Evolutionary conservation across 345 rosid genomes (phyloP).

Genomic region (Luvunga scandens): DNA sequence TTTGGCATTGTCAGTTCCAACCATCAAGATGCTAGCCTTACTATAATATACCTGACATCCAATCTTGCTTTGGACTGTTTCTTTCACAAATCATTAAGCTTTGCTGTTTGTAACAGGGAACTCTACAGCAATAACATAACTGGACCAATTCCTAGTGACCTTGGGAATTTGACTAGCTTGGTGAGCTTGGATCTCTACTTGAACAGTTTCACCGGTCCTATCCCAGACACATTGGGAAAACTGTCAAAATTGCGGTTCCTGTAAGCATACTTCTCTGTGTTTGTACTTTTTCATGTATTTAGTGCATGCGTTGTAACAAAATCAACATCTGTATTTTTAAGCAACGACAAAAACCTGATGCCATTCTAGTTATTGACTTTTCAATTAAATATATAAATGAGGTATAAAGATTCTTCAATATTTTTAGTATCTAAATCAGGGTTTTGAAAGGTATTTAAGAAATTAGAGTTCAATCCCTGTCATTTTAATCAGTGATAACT

Average conservation of each 20-base stretch:
- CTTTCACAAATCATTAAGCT: constrained; percentile 7
- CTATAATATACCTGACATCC: background rate
- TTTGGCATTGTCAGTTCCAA: background rate
- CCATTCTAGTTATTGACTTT: background rate
- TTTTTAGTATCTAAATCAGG: background rate
- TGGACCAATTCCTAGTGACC: constrained; percentile 89
- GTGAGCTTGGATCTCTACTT: constrained; percentile 99
- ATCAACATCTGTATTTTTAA: too few species aligned
- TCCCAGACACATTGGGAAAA: constrained; percentile 81
- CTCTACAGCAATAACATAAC: constrained; percentile 91
- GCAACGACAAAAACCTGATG: background rate
- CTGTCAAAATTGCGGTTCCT: constrained; percentile 90
- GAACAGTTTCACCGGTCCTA: constrained; percentile 86
- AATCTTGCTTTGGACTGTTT: background rate
- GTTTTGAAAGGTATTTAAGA: background rate
- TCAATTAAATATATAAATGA: background rate
- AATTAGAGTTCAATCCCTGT: background rate
- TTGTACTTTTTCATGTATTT: background rate
- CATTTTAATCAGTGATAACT: background rate
- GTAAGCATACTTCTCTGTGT: constrained; percentile 45
- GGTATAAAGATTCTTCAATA: background rate
- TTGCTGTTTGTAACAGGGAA: constrained; percentile 56
- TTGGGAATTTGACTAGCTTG: constrained; percentile 89
- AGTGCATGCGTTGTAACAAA: background rate
- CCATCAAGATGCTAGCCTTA: background rate